Evolutionary conservation across 1,284 basidiomycete genomes (phyloP), one percentile per base, ranked within the genome.

Genomic region (Ganoderma multipileum): DNA sequence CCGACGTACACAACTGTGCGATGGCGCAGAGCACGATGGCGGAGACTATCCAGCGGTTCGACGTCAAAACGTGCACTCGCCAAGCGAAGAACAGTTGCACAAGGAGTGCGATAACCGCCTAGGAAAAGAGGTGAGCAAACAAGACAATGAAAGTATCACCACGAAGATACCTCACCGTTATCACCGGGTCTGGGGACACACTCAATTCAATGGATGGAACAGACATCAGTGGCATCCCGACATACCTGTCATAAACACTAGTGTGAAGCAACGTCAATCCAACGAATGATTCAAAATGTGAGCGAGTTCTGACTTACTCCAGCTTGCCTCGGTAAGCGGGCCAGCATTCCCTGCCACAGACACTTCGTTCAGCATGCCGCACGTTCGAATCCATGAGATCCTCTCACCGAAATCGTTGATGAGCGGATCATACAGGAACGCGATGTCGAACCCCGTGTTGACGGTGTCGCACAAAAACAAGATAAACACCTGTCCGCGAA

Each of bases 31-130:
- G n/a, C 18, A 9, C 55, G 47, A 70, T 57, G 26, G 33, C 38
- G 36, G 16, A 12, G 1, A 66, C 66, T 14, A 66, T 14, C 52
- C 63, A 59, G 36, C 39, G 50, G 11, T 58, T 68, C 39, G 55
- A 38, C 2, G 66, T 68, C n/a, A 78, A 54, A 3, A 70, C 58
- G 36, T 75, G 73, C 41, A 83, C 76, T 16, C 81, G 71, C 80
- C 80, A 81, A 0, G 81, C 80, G 65, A 80, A 82, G 75, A 83
- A 82, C 6, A 77, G 39, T 61, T 83, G 81, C 8, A 81, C 81
- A 16, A 73, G 63, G 20, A 71, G 71, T 0, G 76, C 76, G 63
- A 81, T 81, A 44, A 82, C 75, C 11, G 64, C 73, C 70, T 69
- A 14, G 71, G 81, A 71, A 82, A 82, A 71, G 81, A 71, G 82